Evolutionary conservation across 2,329 filamentous ascomycete species (phyloP).

Genomic region (Penicillium sp.): DNA sequence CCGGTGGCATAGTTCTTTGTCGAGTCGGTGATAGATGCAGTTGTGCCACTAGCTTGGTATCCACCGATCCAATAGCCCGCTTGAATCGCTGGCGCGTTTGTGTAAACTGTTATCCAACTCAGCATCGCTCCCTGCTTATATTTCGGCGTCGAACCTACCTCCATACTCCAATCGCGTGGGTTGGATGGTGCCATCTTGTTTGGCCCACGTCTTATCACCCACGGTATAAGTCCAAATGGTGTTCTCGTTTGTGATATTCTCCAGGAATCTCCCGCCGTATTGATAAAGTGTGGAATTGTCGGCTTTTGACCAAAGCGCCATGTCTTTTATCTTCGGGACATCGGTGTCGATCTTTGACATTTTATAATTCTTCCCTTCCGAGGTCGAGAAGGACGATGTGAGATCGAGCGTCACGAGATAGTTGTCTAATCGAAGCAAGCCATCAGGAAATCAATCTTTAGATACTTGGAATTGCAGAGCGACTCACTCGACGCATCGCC

Average conservation of each 20-base stretch:
- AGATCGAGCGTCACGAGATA: slow-evolving; percentile 17
- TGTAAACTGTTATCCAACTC: background rate
- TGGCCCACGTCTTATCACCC: slow-evolving; percentile 2
- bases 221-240: slow-evolving; percentile 10
- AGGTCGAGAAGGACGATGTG: background rate
- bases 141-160: slow-evolving; percentile 1
- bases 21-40: slow-evolving; percentile 12
- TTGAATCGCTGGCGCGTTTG: slow-evolving; percentile 12
- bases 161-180: slow-evolving; percentile 11
- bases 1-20: slow-evolving; percentile 6
- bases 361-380: slow-evolving; percentile 16
- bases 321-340: slow-evolving; percentile 14
- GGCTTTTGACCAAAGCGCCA: slow-evolving; percentile 12
- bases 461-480: background rate
- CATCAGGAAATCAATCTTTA: background rate
- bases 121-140: background rate
- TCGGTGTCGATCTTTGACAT: slow-evolving; percentile 7
- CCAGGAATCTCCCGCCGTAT: slow-evolving; percentile 11
- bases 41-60: slow-evolving; percentile 12
- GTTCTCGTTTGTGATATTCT: slow-evolving; percentile 7
- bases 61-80: slow-evolving; percentile 15
- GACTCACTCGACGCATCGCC: slow-evolving; percentile 10
- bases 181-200: slow-evolving; percentile 12
- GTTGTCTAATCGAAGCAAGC: slow-evolving; percentile 5
- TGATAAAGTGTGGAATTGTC: slow-evolving; percentile 13